Evolutionary conservation across 2,329 filamentous ascomycete genomes (phyloP).

Genomic region (Elsinoe necatrix): DNA sequence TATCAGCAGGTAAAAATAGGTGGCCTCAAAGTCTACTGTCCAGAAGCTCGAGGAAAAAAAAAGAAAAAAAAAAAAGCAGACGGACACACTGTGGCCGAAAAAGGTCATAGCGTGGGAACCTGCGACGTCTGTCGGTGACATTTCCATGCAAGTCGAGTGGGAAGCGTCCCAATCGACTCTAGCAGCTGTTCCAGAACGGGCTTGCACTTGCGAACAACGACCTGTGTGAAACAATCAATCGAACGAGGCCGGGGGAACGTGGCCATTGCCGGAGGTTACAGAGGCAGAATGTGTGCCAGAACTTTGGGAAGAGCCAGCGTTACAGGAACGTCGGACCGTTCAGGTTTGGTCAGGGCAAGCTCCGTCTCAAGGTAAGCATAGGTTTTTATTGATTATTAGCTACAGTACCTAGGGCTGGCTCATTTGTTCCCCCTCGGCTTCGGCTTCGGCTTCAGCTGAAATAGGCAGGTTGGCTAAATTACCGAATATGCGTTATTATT

Average conservation of each 20-base stretch:
- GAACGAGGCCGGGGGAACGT: not conserved
- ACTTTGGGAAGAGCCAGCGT: not conserved
- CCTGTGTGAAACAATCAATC: not conserved
- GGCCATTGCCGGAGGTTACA: not conserved
- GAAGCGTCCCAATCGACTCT: not conserved
- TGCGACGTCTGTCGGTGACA: not conserved
- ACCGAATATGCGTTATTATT: no score
- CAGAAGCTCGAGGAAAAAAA: not conserved
- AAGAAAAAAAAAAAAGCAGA: not conserved
- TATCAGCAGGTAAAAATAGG: not conserved
- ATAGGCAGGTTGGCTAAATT: not conserved
- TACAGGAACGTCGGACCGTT: not conserved
- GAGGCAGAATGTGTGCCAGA: not conserved
- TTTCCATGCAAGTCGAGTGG: not conserved
- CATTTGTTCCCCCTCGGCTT: no score
- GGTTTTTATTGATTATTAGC: no score
- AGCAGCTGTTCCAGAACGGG: conserved; percentile 7
- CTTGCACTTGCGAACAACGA: conserved; percentile 11
- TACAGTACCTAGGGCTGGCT: no score
- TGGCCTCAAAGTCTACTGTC: not conserved
- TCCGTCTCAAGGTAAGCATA: no score
- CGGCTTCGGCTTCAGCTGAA: not conserved
- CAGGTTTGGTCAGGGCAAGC: not conserved
- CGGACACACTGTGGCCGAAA: not conserved
- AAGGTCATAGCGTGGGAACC: not conserved